Conservation (phyloP, 768 basidiomycete species). For the Lentinula sp. region DNA sequence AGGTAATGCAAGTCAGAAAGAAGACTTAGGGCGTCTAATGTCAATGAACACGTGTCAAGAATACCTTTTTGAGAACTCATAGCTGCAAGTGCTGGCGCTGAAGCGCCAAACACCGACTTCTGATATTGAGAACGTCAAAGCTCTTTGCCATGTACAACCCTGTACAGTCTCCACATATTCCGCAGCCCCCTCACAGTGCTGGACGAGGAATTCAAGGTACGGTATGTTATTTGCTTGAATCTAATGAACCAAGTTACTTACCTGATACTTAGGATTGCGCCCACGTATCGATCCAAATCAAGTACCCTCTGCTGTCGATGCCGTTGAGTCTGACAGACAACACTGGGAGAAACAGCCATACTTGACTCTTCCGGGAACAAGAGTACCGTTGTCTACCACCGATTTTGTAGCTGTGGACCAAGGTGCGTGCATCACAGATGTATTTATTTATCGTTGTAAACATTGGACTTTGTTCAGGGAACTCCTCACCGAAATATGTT, state of each 20-base stretch:
- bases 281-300: slow-evolving; percentile 82
- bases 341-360: slow-evolving; percentile 72
- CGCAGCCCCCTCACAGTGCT: slow-evolving; percentile 65
- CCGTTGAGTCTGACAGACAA: slow-evolving; percentile 73
- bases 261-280: slow-evolving; percentile 51
- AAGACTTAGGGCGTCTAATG: too few species aligned
- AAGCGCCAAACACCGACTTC: not conserved
- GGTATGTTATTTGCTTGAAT: not conserved
- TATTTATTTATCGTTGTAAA: not conserved
- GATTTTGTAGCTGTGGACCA: slow-evolving; percentile 91
- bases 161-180: slow-evolving; percentile 33
- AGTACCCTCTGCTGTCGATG: slow-evolving; percentile 85
- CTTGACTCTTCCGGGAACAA: slow-evolving; percentile 48
- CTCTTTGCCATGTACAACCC: not conserved
- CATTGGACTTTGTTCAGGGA: slow-evolving; percentile 38
- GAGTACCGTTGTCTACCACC: slow-evolving; percentile 79
- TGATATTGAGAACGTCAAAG: not conserved
- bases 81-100: not conserved
- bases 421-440: slow-evolving; percentile 31
- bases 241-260: not conserved
- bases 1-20: too few species aligned
- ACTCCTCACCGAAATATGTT: slow-evolving; percentile 87
- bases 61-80: too few species aligned
- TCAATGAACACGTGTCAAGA: too few species aligned
- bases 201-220: slow-evolving; percentile 48